Base-by-base conservation (phyloP, 305 asterid genomes). In the Petunia hybrid region DNA sequence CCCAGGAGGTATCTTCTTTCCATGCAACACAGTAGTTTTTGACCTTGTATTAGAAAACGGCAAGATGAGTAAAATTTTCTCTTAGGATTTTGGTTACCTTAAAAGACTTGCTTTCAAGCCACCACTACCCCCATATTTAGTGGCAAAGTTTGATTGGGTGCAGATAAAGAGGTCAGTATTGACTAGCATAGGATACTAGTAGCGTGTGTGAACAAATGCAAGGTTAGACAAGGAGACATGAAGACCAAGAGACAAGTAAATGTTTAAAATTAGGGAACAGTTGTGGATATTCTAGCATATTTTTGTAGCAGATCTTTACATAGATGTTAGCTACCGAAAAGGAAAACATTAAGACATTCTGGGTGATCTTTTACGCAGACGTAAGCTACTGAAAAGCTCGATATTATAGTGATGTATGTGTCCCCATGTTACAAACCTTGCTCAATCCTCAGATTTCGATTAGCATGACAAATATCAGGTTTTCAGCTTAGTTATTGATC, bases 1-100 rank as follows among this genome's bases (percentile, higher is more conserved):
- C 99, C 7, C 95, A 91, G 90, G 99, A 96, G 99, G 99, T 96
- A 83, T 74, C 13, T 74, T 74, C 4, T 31, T 74, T 74, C 36
- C 13, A 53, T 14, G n/a, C 64, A 36, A 74, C 38, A 38, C 46
- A 51, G 38, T 53, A 74, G 64, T 38, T 74, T 36, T 41, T 38
- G 42, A 74, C 78, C 53, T 51, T 74, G 64, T 74, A 69, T 69
- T 8, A 69, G 16, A 56, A 22, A 39, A 16, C 53, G 43, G 2
- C 16, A 42, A 43, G 41, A 45, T 12, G 53, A 13, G 41, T 43
- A 69, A 69, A 69, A 45, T 69, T 8, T 69, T 69, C 35, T 60
- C 39, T 22, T 16, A 69, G 55, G 14, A 8, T 9, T 69, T 68
- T 69, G 46, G 41, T 69, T 48, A 70, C 35, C 61, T 6, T 12